phyloP scores from a whole-genome alignment of 2,329 filamentous ascomycete genomes.

The Saccharata proteae region DNA sequence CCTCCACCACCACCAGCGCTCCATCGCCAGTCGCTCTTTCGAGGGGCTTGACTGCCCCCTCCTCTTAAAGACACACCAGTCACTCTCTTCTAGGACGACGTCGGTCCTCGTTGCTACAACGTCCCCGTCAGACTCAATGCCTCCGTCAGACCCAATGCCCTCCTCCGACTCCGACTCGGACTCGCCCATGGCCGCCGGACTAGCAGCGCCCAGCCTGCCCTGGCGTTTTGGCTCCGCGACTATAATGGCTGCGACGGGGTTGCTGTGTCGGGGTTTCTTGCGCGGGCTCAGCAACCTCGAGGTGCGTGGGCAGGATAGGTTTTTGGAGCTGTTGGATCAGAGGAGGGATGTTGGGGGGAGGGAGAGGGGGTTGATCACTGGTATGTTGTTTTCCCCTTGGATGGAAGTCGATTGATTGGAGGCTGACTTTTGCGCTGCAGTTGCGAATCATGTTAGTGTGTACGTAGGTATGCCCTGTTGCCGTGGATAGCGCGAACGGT shows the following conservation, averaged over 20 bases:
- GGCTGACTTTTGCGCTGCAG: slow-evolving; percentile 30
- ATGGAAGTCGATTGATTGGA: neutral
- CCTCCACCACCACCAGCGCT: too few relatives aligned
- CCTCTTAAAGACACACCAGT: too few relatives aligned
- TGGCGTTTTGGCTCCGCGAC: slow-evolving; percentile 65
- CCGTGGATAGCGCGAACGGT: neutral
- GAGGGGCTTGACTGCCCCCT: too few relatives aligned
- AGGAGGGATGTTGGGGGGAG: slow-evolving; percentile 55
- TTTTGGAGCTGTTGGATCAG: slow-evolving; percentile 63
- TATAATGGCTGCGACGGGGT: slow-evolving; percentile 61
- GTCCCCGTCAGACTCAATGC: too few relatives aligned
- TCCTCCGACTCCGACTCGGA: too few relatives aligned
- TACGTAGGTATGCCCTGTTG: slow-evolving; percentile 41
- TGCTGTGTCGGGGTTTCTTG: slow-evolving; percentile 62
- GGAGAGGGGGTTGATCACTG: slow-evolving; percentile 70
- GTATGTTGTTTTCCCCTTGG: slow-evolving; percentile 32
- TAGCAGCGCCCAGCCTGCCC: slow-evolving; percentile 46
- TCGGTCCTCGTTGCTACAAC: too few relatives aligned
- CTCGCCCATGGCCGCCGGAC: slow-evolving; percentile 28
- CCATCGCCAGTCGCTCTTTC: too few relatives aligned
- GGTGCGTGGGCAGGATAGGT: slow-evolving; percentile 61
- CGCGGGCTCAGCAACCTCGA: slow-evolving; percentile 64
- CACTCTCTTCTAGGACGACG: slow-evolving; percentile 2
- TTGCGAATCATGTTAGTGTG: slow-evolving; percentile 83
- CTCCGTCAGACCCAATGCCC: too few relatives aligned